These are phyloP conservation scores for Daldinia decipiens DNA, from an alignment of 495 filamentous ascomycete genomes.

Conservation along the genomic window DNA sequence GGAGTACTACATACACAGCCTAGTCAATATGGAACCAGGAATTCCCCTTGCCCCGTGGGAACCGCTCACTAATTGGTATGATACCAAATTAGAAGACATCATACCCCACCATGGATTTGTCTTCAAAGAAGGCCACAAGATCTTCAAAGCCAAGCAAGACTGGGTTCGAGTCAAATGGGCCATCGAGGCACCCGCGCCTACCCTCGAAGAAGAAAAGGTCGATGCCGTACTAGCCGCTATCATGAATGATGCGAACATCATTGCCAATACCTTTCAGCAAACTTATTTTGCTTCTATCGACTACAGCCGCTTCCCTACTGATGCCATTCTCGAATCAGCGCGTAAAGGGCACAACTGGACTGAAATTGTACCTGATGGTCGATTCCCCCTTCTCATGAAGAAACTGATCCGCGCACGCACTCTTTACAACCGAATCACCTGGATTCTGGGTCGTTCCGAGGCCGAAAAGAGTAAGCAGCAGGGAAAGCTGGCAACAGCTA, in stretches of 20 bases:
- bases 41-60: background rate
- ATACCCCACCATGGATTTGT: slow-evolving; percentile 21
- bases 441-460: background rate
- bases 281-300: background rate
- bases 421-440: slow-evolving; percentile 16
- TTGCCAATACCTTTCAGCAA: background rate
- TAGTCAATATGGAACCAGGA: background rate
- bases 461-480: background rate
- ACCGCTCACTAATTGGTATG: background rate
- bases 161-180: slow-evolving; percentile 5
- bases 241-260: slow-evolving; percentile 8
- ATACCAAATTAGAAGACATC: slow-evolving; percentile 6
- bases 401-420: slow-evolving; percentile 8
- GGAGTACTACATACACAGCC: background rate
- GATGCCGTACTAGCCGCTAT: slow-evolving; percentile 13
- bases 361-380: background rate
- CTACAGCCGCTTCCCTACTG: background rate
- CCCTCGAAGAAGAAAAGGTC: background rate
- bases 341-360: slow-evolving; percentile 4
- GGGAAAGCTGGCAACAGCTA: slow-evolving; percentile 8
- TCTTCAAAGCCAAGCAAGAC: slow-evolving; percentile 6
- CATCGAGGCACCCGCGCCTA: background rate
- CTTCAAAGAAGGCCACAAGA: slow-evolving; percentile 10
- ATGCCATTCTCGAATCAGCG: slow-evolving; percentile 1
- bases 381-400: slow-evolving; percentile 12